Conservation (phyloP, 805 yeast species). For the Torulaspora franciscae region DNA sequence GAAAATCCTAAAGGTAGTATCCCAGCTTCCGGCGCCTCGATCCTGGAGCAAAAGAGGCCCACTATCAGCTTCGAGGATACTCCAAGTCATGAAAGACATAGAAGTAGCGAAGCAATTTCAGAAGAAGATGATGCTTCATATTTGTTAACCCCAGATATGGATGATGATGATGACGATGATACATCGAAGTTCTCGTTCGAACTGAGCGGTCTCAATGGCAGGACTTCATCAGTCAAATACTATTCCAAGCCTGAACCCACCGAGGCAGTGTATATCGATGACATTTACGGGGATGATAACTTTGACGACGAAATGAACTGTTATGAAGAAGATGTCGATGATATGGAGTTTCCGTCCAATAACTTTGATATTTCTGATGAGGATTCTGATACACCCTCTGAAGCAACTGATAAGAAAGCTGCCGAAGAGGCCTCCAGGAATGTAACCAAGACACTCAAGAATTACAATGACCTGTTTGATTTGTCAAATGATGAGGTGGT, state of each 20-base stretch:
- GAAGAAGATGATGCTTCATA: conserved; percentile 8
- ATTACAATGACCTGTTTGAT: conserved; percentile 26
- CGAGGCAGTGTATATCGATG: conserved; percentile 38
- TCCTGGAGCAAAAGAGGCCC: not conserved
- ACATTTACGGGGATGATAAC: conserved; percentile 39
- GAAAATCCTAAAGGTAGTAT: not conserved
- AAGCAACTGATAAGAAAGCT: not conserved
- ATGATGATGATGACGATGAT: conserved; percentile 22
- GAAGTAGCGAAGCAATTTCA: not conserved
- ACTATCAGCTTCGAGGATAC: conserved; percentile 1
- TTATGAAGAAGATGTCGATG: conserved; percentile 25
- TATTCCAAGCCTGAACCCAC: conserved; percentile 37
- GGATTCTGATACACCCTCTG: conserved; percentile 4
- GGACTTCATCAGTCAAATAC: conserved; percentile 51
- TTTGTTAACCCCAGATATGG: conserved; percentile 9
- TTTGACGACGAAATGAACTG: conserved; percentile 42
- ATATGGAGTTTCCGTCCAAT: conserved; percentile 35
- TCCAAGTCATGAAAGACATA: not conserved
- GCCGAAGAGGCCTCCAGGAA: not conserved
- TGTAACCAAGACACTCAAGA: conserved; percentile 13
- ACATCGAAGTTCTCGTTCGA: conserved; percentile 47
- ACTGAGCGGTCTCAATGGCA: conserved; percentile 41
- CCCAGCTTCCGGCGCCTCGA: not conserved
- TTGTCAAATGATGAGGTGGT: conserved; percentile 23
- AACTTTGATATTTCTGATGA: conserved; percentile 23